phyloP scores from a whole-genome alignment of 2,329 filamentous ascomycete genomes.

The Endoconidiophora polonica region DNA sequence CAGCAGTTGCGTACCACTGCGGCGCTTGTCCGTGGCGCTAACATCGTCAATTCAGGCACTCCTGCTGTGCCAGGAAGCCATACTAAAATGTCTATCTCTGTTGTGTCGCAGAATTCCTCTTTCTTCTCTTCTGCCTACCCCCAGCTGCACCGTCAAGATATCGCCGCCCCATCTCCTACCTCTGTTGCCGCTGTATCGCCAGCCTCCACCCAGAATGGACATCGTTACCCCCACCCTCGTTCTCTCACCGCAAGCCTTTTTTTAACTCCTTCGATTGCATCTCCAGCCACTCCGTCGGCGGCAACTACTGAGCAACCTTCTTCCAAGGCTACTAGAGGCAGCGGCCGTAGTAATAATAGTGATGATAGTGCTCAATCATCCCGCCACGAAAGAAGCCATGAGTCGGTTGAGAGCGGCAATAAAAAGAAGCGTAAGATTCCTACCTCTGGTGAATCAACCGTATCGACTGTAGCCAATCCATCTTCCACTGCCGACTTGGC shows the following conservation, averaged over 20 bases:
- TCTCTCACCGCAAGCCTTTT: neutral
- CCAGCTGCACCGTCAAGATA: neutral
- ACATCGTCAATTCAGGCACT: slow-evolving; percentile 1
- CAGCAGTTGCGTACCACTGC: neutral
- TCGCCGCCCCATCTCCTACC: neutral
- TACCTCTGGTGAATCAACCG: slow-evolving; percentile 48
- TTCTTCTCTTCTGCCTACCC: neutral
- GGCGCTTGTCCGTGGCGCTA: neutral
- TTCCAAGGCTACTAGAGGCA: too few species aligned
- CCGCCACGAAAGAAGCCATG: slow-evolving; percentile 51
- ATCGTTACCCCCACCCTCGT: slow-evolving; percentile 4
- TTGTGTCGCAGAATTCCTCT: neutral
- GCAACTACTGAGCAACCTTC: too few species aligned
- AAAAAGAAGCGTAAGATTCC: slow-evolving; percentile 99
- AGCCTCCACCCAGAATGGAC: neutral
- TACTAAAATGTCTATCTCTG: neutral
- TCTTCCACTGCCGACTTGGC: too few species aligned
- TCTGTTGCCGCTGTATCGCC: neutral
- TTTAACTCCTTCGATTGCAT: neutral
- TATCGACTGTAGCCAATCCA: too few species aligned
- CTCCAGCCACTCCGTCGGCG: too few species aligned
- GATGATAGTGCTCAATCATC: neutral
- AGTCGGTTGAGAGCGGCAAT: slow-evolving; percentile 82
- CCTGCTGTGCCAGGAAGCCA: neutral
- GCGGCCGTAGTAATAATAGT: too few species aligned